A percentile compares a stretch with the other conserved stretches of the same genome.
phyloP scores from a whole-genome alignment of 1,284 basidiomycete genomes.

The Rhodotorula sp. region DNA sequence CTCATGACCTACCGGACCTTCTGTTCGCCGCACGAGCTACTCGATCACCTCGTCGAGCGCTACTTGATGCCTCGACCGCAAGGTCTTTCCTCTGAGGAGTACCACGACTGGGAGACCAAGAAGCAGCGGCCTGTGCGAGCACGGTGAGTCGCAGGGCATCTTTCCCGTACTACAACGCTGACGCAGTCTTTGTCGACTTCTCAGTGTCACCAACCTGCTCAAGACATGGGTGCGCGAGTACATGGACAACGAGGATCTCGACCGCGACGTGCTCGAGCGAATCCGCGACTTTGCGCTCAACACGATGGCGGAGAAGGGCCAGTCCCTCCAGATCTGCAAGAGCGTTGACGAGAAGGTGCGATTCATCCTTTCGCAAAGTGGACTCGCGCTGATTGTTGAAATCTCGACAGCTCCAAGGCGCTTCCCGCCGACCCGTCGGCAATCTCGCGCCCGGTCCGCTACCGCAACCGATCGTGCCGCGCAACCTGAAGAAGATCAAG shows the following conservation, averaged over 20 bases:
- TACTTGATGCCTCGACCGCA: conserved; percentile 78
- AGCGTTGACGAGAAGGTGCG: conserved; percentile 49
- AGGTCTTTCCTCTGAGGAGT: conserved; percentile 64
- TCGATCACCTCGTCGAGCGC: conserved; percentile 79
- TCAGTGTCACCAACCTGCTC: conserved; percentile 51
- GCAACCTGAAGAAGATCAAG: conserved; percentile 71
- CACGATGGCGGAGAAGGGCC: conserved; percentile 46
- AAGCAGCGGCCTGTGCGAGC: conserved; percentile 88
- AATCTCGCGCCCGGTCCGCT: conserved; percentile 51
- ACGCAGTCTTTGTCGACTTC: neutral
- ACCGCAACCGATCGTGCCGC: conserved; percentile 72
- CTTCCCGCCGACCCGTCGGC: conserved; percentile 45
- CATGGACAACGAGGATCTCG: conserved; percentile 49
- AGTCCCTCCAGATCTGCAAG: conserved; percentile 47
- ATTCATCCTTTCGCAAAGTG: neutral
- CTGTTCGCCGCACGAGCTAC: conserved; percentile 77
- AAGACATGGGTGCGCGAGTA: conserved; percentile 52
- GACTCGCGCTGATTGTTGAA: too few relatives aligned
- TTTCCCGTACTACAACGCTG: conserved; percentile 54
- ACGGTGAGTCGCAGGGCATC: conserved; percentile 64
- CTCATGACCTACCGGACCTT: conserved; percentile 97
- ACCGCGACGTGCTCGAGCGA: conserved; percentile 43
- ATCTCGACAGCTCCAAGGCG: conserved; percentile 34
- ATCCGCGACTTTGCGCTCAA: conserved; percentile 48
- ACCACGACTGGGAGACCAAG: conserved; percentile 76